Evolutionary conservation across 2,329 filamentous ascomycete species (phyloP).

Genomic region (Xylaria sp.): DNA sequence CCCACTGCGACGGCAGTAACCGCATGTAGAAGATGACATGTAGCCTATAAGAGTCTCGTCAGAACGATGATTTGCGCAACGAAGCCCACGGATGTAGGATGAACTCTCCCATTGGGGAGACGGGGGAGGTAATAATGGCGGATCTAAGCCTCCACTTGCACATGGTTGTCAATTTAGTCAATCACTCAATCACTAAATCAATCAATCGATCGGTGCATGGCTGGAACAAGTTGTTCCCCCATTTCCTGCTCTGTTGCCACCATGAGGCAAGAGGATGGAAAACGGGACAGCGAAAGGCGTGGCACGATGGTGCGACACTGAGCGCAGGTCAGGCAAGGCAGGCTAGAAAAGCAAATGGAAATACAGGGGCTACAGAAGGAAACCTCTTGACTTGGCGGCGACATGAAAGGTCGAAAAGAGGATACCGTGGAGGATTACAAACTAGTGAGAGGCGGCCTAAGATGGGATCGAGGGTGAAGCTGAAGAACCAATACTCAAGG

Average conservation of each 20-base stretch:
- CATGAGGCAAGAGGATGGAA: slow-evolving; percentile 16
- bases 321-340: slow-evolving; percentile 28
- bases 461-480: slow-evolving; percentile 27
- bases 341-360: slow-evolving; percentile 27
- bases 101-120: slow-evolving; percentile 14
- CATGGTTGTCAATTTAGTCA: background rate
- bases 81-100: slow-evolving; percentile 6
- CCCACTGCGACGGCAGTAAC: slow-evolving; percentile 47
- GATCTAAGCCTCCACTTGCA: slow-evolving; percentile 24
- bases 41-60: slow-evolving; percentile 37
- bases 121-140: slow-evolving; percentile 24
- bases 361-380: slow-evolving; percentile 13
- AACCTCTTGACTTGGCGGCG: slow-evolving; percentile 28
- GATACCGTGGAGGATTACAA: slow-evolving; percentile 12
- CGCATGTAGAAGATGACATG: slow-evolving; percentile 36
- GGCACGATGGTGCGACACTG: slow-evolving; percentile 28
- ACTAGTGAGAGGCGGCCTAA: slow-evolving; percentile 18
- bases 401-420: slow-evolving; percentile 19
- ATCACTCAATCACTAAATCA: too few species aligned
- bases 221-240: slow-evolving; percentile 13
- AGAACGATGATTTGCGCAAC: slow-evolving; percentile 26
- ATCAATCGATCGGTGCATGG: slow-evolving; percentile 20
- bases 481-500: slow-evolving; percentile 24
- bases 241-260: slow-evolving; percentile 9
- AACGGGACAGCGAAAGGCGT: slow-evolving; percentile 21